These are phyloP conservation scores for Xenosphaeropsis pyriputrescens DNA, from an alignment of 2,329 filamentous ascomycete species.

Conservation along the genomic window DNA sequence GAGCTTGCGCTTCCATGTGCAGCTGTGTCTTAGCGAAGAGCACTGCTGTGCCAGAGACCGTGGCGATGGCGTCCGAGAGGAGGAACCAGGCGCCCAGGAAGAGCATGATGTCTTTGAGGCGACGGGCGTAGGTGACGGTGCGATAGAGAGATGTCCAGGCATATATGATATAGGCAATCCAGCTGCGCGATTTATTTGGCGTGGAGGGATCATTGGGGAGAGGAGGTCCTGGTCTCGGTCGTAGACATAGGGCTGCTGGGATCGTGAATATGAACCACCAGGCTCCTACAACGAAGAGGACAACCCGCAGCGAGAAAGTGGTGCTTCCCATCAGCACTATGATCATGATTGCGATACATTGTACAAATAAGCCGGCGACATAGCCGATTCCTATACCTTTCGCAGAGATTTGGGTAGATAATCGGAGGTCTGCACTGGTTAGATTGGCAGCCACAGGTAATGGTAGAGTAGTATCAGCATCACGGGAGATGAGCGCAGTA, in stretches of 20 bases:
- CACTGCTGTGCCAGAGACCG: slow-evolving; percentile 85
- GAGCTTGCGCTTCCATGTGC: slow-evolving; percentile 73
- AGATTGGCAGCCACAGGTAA: slow-evolving; percentile 26
- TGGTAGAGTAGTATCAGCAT: slow-evolving; percentile 7
- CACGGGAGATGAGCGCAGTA: slow-evolving; percentile 26
- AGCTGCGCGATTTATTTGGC: slow-evolving; percentile 27
- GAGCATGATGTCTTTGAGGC: slow-evolving; percentile 57
- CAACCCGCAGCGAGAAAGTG: slow-evolving; percentile 74
- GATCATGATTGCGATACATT: slow-evolving; percentile 66
- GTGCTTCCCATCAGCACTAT: slow-evolving; percentile 60
- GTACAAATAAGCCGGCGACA: slow-evolving; percentile 69
- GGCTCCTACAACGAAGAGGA: slow-evolving; percentile 70
- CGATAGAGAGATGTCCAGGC: slow-evolving; percentile 79
- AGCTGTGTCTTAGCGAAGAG: slow-evolving; percentile 91
- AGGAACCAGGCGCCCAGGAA: slow-evolving; percentile 90
- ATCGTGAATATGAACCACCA: slow-evolving; percentile 95
- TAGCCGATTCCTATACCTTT: slow-evolving; percentile 93
- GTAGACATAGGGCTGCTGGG: slow-evolving; percentile 75
- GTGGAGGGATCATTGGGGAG: slow-evolving; percentile 24
- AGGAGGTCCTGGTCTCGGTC: slow-evolving; percentile 78
- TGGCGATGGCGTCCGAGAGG: slow-evolving; percentile 85
- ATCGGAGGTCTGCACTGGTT: slow-evolving; percentile 52
- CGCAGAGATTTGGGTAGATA: slow-evolving; percentile 85
- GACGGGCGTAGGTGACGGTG: slow-evolving; percentile 61
- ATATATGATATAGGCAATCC: slow-evolving; percentile 60